Percentiles rank a stretch among this genome's conserved stretches.
Conservation (phyloP, 2,329 filamentous ascomycete species). For the Chaetomium sp. region DNA sequence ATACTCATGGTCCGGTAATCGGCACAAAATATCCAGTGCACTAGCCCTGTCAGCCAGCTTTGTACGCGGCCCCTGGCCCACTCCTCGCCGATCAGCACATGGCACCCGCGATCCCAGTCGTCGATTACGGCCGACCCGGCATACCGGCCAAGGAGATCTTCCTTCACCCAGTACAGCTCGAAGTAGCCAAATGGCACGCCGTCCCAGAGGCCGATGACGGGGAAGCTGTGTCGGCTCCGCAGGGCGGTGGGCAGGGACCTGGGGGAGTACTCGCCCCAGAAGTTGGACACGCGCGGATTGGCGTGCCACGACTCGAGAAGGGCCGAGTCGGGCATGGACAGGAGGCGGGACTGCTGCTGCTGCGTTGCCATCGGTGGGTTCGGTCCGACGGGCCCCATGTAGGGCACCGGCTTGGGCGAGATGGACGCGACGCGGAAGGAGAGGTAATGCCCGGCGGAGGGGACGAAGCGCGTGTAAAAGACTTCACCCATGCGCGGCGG, state of each 20-base stretch:
- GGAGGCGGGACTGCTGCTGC: constrained; percentile 43
- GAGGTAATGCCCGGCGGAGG: constrained; percentile 79
- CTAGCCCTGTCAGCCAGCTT: constrained; percentile 79
- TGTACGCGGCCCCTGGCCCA: constrained; percentile 84
- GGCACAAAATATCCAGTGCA: constrained; percentile 80
- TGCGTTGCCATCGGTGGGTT: constrained; percentile 39
- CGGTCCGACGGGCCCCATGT: constrained; percentile 60
- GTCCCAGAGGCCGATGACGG: constrained; percentile 91
- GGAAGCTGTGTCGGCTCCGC: constrained; percentile 75
- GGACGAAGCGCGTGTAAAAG: constrained; percentile 87
- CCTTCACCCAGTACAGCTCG: constrained; percentile 97
- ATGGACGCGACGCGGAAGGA: constrained; percentile 84
- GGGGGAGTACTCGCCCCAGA: constrained; percentile 73
- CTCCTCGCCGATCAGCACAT: constrained; percentile 87
- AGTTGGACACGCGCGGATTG: constrained; percentile 76
- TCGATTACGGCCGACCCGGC: constrained; percentile 57
- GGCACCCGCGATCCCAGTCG: constrained; percentile 86
- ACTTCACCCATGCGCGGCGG: constrained; percentile 87
- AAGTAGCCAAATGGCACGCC: constrained; percentile 96
- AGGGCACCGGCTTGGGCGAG: constrained; percentile 63
- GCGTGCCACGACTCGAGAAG: constrained; percentile 88
- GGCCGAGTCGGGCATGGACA: constrained; percentile 52
- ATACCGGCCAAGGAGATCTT: constrained; percentile 75
- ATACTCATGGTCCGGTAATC: constrained; percentile 82
- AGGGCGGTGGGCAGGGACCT: constrained; percentile 69